phyloP scores from a whole-genome alignment of 164 flowering plant species.

The Malania oleifera region DNA sequence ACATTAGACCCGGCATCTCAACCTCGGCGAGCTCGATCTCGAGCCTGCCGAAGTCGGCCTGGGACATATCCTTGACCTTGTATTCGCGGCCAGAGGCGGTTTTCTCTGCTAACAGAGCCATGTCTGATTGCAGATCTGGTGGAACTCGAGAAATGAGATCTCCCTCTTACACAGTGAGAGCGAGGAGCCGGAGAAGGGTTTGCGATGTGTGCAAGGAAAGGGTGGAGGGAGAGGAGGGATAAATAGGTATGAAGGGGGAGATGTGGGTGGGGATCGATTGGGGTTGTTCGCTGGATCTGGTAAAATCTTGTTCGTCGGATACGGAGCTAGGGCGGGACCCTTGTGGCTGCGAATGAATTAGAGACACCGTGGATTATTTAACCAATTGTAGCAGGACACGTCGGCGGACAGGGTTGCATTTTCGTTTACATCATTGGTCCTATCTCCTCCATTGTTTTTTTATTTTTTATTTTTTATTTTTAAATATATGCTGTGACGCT shows the following conservation, averaged over 20 bases:
- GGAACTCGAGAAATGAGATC: neutral
- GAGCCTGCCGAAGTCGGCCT: constrained; percentile 77
- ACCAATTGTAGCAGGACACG: no score
- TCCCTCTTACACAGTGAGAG: neutral
- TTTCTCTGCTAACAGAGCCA: constrained; percentile 56
- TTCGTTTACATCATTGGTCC: no score
- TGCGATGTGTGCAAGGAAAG: constrained; percentile 1
- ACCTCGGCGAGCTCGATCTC: constrained; percentile 78
- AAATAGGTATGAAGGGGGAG: constrained; percentile 13
- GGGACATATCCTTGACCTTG: constrained; percentile 80
- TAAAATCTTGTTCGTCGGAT: no score
- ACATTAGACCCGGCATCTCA: constrained; percentile 72
- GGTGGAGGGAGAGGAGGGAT: constrained; percentile 1
- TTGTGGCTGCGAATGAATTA: no score
- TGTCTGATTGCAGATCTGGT: constrained; percentile 4
- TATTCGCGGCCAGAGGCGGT: constrained; percentile 62
- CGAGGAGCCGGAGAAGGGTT: neutral
- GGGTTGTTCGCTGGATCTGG: constrained; percentile 21
- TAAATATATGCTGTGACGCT: no score
- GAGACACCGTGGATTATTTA: no score
- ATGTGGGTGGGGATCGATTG: constrained; percentile 26
- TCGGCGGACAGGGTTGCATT: no score
- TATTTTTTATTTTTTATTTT: no score
- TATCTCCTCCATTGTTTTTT: no score
- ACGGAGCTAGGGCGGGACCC: no score